phyloP scores from a whole-genome alignment of 2,329 filamentous ascomycete genomes.

The Ophiocordyceps robertsii region DNA sequence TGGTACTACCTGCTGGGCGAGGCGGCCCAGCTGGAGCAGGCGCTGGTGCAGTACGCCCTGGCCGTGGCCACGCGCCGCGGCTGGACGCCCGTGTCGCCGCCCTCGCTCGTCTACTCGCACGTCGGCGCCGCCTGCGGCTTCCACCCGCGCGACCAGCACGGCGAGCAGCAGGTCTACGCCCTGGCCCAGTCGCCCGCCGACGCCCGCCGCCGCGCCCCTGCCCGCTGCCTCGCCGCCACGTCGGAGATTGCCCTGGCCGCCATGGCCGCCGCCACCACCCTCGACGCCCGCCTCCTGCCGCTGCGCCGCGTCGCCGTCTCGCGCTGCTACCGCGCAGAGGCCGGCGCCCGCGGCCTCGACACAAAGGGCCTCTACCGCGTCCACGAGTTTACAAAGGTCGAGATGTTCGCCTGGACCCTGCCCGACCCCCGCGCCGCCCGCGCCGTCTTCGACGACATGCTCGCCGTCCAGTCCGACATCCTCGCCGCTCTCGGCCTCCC shows the following conservation, averaged over 20 bases:
- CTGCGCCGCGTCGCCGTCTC: conserved; percentile 72
- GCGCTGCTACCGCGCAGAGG: conserved; percentile 91
- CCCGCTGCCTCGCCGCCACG: conserved; percentile 69
- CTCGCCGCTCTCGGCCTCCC: conserved; percentile 63
- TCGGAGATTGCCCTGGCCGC: conserved; percentile 91
- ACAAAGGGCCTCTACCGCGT: conserved; percentile 94
- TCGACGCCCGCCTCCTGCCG: conserved; percentile 56
- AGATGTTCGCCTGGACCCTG: conserved; percentile 86
- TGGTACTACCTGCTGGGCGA: conserved; percentile 97
- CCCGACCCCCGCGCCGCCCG: conserved; percentile 37
- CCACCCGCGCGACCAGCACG: conserved; percentile 79
- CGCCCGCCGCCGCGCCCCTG: conserved; percentile 46
- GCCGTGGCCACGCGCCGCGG: conserved; percentile 56
- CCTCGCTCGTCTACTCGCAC: conserved; percentile 83
- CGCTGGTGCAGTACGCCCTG: conserved; percentile 76
- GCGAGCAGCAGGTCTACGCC: conserved; percentile 83
- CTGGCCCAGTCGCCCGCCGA: conserved; percentile 56
- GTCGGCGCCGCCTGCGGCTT: conserved; percentile 88
- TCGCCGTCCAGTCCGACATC: conserved; percentile 77
- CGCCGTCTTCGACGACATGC: conserved; percentile 68
- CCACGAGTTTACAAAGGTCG: conserved; percentile 97
- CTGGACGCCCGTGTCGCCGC: conserved; percentile 73
- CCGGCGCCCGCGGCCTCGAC: conserved; percentile 75
- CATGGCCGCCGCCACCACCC: conserved; percentile 64
- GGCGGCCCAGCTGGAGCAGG: conserved; percentile 87